These are phyloP conservation scores for Calonectria pauciramosa DNA, from an alignment of 2,329 filamentous ascomycete genomes.

Conservation along the genomic window DNA sequence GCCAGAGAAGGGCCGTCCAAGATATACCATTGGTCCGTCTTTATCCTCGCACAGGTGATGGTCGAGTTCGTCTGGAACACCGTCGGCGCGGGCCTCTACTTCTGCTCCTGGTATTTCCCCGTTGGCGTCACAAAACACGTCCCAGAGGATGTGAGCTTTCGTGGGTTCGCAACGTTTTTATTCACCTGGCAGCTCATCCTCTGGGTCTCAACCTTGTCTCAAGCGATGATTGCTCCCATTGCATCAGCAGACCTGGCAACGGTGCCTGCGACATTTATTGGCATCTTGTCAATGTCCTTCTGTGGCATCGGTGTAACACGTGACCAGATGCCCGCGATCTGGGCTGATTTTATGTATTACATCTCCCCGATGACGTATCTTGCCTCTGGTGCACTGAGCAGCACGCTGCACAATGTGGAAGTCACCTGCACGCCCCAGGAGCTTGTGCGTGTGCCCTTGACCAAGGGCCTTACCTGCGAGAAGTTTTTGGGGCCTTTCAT, in stretches of 20 bases:
- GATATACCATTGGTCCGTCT: constrained; percentile 86
- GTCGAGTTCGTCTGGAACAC: constrained; percentile 89
- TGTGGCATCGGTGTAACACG: constrained; percentile 28
- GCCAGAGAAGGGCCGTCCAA: constrained; percentile 86
- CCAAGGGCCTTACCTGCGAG: constrained; percentile 67
- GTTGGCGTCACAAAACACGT: constrained; percentile 78
- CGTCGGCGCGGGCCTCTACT: constrained; percentile 79
- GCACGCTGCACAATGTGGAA: constrained; percentile 74
- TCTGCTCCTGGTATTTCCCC: constrained; percentile 86
- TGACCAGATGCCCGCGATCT: constrained; percentile 69
- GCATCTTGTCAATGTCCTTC: constrained; percentile 70
- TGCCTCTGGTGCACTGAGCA: constrained; percentile 77
- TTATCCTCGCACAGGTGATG: constrained; percentile 85
- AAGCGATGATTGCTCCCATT: constrained; percentile 71
- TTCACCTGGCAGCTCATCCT: constrained; percentile 80
- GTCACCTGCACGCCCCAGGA: constrained; percentile 79
- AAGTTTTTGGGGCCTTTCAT: constrained; percentile 71
- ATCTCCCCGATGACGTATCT: constrained; percentile 87
- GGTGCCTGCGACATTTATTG: constrained; percentile 75
- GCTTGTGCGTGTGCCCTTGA: constrained; percentile 75
- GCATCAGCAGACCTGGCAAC: constrained; percentile 73
- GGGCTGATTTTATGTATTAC: constrained; percentile 64
- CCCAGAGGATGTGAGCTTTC: constrained; percentile 72
- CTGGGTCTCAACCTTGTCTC: constrained; percentile 83
- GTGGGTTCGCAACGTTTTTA: constrained; percentile 83